These are phyloP conservation scores for Basipetospora chlamydospora DNA, from an alignment of 2,329 filamentous ascomycete species.

Conservation along the genomic window DNA sequence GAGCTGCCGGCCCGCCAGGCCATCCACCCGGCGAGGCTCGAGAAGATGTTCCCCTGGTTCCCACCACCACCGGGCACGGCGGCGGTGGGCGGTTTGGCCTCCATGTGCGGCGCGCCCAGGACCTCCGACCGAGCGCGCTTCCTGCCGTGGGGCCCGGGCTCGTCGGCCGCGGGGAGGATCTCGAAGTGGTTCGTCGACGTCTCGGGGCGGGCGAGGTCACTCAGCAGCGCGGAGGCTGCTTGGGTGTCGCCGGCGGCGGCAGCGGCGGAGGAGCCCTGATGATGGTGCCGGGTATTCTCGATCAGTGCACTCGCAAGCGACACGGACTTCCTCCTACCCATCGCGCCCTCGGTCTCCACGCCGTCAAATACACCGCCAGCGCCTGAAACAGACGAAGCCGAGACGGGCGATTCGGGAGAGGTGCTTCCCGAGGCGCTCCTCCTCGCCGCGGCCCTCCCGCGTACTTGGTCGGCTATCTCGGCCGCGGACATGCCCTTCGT, in stretches of 20 bases:
- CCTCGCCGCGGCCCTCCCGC: constrained; percentile 25
- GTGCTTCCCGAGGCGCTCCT: constrained; percentile 20
- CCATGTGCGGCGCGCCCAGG: too few relatives aligned
- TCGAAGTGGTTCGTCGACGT: constrained; percentile 38
- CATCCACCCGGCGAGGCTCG: constrained; percentile 10
- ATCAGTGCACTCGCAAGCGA: constrained; percentile 1
- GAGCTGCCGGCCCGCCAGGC: constrained; percentile 6
- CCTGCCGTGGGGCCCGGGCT: constrained; percentile 5
- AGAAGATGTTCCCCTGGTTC: too few relatives aligned
- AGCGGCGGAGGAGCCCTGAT: constrained; percentile 14
- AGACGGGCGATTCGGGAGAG: constrained; percentile 17
- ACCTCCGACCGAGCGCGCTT: background rate
- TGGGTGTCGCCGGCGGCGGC: constrained; percentile 13
- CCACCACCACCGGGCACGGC: too few relatives aligned
- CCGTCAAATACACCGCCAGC: too few relatives aligned
- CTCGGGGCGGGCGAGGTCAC: constrained; percentile 41
- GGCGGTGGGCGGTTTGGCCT: background rate
- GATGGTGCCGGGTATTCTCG: constrained; percentile 15
- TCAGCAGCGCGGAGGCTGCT: constrained; percentile 27
- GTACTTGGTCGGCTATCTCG: constrained; percentile 39
- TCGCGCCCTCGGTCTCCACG: background rate
- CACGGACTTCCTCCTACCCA: constrained; percentile 7
- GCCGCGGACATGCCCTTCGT: constrained; percentile 40
- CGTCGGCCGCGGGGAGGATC: constrained; percentile 23
- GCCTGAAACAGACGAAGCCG: too few relatives aligned